Evolutionary conservation across 2,329 filamentous ascomycete species (phyloP).

Genomic region (Fusarium odoratissimum): DNA sequence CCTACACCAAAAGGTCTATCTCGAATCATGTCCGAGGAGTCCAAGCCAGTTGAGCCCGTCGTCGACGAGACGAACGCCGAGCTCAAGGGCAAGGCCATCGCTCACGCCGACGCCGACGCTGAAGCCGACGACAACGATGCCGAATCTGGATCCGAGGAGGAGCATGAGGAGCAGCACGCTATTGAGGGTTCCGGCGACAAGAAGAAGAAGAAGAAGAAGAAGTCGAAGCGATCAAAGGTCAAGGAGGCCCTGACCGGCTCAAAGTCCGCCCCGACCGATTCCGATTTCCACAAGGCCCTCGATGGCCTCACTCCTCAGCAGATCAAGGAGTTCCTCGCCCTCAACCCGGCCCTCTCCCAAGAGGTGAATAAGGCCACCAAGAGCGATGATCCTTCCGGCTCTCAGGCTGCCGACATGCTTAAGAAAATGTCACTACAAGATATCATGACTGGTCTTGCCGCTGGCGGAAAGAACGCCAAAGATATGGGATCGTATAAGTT

Average conservation of each 20-base stretch:
- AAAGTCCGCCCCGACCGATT: conserved; percentile 48
- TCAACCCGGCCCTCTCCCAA: conserved; percentile 78
- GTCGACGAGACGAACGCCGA: conserved; percentile 63
- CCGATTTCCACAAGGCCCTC: conserved; percentile 63
- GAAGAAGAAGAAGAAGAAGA: conserved; percentile 72
- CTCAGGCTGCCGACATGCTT: conserved; percentile 63
- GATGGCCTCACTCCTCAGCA: conserved; percentile 66
- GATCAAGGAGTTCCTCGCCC: conserved; percentile 73
- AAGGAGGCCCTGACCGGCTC: conserved; percentile 58
- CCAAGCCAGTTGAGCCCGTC: conserved; percentile 68
- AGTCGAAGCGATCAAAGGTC: conserved; percentile 72
- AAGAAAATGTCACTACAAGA: conserved; percentile 75
- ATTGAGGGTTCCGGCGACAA: conserved; percentile 50
- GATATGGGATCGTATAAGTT: conserved; percentile 99
- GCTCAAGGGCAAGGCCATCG: conserved; percentile 59
- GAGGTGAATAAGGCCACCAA: conserved; percentile 58
- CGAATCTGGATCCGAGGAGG: conserved; percentile 59
- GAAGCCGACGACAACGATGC: conserved; percentile 59
- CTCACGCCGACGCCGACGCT: conserved; percentile 53
- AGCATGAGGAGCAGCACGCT: conserved; percentile 52
- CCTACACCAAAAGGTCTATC: conserved; percentile 18
- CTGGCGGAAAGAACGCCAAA: conserved; percentile 88
- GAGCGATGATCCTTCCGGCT: conserved; percentile 51
- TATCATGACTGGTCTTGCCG: conserved; percentile 79
- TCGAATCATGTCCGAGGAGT: conserved; percentile 65